Conservation (phyloP, 371 early-diverging fungal genomes). For the Lichtheimia ramosa region DNA sequence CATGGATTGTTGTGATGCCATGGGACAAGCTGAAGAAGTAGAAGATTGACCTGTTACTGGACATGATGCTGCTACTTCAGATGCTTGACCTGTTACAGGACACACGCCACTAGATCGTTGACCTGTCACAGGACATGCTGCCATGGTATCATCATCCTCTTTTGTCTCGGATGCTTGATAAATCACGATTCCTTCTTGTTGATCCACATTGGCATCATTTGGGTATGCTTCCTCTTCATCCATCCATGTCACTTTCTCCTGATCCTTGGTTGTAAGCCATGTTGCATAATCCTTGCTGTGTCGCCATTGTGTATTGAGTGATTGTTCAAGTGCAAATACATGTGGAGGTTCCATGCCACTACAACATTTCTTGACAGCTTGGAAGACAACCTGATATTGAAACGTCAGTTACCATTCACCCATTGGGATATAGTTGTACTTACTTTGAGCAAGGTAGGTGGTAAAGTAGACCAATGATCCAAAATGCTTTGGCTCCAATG, state of each 20-base stretch:
- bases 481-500: slow-evolving; percentile 35
- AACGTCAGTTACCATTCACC: not conserved
- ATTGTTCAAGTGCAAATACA: slow-evolving; percentile 25
- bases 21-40: slow-evolving; percentile 5
- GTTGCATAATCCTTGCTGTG: slow-evolving; percentile 30
- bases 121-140: slow-evolving; percentile 30
- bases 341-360: slow-evolving; percentile 14
- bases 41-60: slow-evolving; percentile 26
- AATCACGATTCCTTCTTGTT: slow-evolving; percentile 6
- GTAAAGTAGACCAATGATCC: slow-evolving; percentile 29
- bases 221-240: slow-evolving; percentile 11
- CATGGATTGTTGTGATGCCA: slow-evolving; percentile 8
- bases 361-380: slow-evolving; percentile 19
- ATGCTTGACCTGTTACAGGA: slow-evolving; percentile 23
- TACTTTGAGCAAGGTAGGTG: slow-evolving; percentile 32
- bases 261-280: slow-evolving; percentile 16
- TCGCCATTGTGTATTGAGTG: slow-evolving; percentile 39
- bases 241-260: slow-evolving; percentile 6
- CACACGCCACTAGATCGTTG: slow-evolving; percentile 14
- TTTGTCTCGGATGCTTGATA: slow-evolving; percentile 18
- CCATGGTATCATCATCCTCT: slow-evolving; percentile 9
- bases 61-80: slow-evolving; percentile 16
- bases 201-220: slow-evolving; percentile 15
- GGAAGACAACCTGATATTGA: slow-evolving; percentile 21
- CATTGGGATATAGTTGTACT: not conserved